Base-by-base conservation (phyloP, 768 basidiomycete genomes). In the Postia placenta region DNA sequence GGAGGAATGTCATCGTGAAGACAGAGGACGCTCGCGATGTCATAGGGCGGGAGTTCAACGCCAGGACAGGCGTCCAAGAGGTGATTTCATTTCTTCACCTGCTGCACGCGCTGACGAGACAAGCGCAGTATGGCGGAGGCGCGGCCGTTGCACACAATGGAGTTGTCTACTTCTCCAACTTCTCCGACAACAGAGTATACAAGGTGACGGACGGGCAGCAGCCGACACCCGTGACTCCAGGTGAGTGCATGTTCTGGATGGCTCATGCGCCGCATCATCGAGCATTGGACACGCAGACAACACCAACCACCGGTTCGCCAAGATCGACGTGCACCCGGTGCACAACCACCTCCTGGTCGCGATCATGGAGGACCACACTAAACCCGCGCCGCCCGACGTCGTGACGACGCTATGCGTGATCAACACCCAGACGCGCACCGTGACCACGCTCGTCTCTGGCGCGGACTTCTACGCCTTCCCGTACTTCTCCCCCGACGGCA, bases 381-480 rank as follows among this genome's bases (percentile, higher is more conserved):
- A 62, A 41, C 74, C 71, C 38, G 61, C 55, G 3, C 78, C 81
- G 0, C 56, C 76, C 9, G 57, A 73, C 24, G 71, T 84, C 19
- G 66, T 75, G 30, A 87, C 74, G 48, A 71, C 71, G 0, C 74
- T 90, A 28, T 72, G 72, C 45, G 58, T 80, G 46, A 73, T 89
- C 54, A 67, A 83, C 62, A 71, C 73, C 1, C 45, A 53, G 2
- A 64, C 67, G 3, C 70, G 74, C 49, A 60, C 64, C 1, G 58
- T 83, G 2, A 63, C 68, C 11, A 65, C 74, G 3, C 60, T 87
- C 40, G 65, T 66, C 3, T 65, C 68, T 0, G 83, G 80, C 5
- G 77, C 79, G 11, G 84, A 87, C 57, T 89, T 89, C 64, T 89
- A 89, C 61, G 74, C 75, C 44, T 64, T 70, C 2, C 78, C 83